Base-by-base conservation (phyloP, 225 moss, liverwort and hornwort genomes). In the Ulota crispa region DNA sequence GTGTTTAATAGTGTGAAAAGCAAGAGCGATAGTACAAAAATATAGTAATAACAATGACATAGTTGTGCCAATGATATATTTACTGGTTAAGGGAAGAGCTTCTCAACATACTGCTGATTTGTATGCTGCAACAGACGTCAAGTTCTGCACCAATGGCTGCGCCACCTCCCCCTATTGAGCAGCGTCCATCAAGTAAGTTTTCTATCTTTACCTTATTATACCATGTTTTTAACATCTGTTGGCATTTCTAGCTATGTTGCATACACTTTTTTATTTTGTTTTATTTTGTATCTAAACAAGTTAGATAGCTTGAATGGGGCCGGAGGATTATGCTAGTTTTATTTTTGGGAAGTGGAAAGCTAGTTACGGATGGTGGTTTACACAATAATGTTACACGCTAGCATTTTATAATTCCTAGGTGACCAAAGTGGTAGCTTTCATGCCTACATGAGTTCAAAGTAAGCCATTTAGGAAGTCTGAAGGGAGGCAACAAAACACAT, bases 141-240 rank as follows among this genome's bases (percentile, higher is more conserved):
- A 85, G 64, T 70, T 83, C 84, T 81, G 72, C 79, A 65, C 64
- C 78, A 85, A 85, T 84, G 62, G 6, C 90, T 52, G 76, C 86
- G 31, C 87, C 82, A 28, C 73, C 83, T 84, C 81, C 79, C 53
- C 63, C 65, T 70, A 83, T 76, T 68, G 89, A 88, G 74, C 92
- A 91, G 53, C 86, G 83, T 43, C 74, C 85, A 80, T 76, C 91
- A 69, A 89, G 86, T 85, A 85, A 83, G 82, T 66, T 60, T 54
- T 60, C 15, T 70, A 52, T 72, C 26, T 67, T 80, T 71, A 66
- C 26, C 8, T 27, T 61, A 53, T 56, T 43, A 28, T 27, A 73
- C 45, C 45, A 45, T 45, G 45, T 14, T 45, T 45, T 45, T 62
- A 24, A 70, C 43, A 31, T 83, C 21, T 61, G 26, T 11, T 63